Percentiles rank a stretch among this genome's conserved stretches.
phyloP scores from a whole-genome alignment of 768 basidiomycete species.

The Amanita phalloides region DNA sequence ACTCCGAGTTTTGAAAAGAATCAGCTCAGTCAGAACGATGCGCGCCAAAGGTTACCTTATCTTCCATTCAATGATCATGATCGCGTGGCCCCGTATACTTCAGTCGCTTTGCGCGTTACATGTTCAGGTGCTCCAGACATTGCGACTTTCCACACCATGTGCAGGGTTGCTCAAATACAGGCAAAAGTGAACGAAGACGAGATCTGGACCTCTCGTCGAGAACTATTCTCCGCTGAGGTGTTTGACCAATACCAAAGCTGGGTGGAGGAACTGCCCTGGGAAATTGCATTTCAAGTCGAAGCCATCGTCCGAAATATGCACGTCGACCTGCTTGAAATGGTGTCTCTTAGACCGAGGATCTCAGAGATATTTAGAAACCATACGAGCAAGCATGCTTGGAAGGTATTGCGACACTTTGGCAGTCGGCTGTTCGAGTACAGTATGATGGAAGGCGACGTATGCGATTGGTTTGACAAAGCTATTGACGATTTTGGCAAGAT shows the following conservation, averaged over 20 bases:
- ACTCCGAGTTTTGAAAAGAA: slow-evolving; percentile 28
- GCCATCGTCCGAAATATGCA: slow-evolving; percentile 25
- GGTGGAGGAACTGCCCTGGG: slow-evolving; percentile 30
- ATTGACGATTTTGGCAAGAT: slow-evolving; percentile 16
- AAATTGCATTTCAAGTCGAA: slow-evolving; percentile 53
- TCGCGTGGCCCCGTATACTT: slow-evolving; percentile 38
- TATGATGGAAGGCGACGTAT: slow-evolving; percentile 16
- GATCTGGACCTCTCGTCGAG: slow-evolving; percentile 27
- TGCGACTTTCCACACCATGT: slow-evolving; percentile 25
- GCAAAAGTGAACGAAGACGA: slow-evolving; percentile 20
- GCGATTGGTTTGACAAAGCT: slow-evolving; percentile 19
- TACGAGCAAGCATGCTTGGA: slow-evolving; percentile 24
- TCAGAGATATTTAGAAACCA: slow-evolving; percentile 15
- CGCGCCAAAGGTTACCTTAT: slow-evolving; percentile 24
- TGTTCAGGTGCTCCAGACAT: slow-evolving; percentile 25
- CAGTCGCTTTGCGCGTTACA: slow-evolving; percentile 40
- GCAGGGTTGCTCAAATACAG: slow-evolving; percentile 26
- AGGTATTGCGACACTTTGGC: slow-evolving; percentile 23
- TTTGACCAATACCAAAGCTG: slow-evolving; percentile 21
- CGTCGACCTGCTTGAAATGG: slow-evolving; percentile 43
- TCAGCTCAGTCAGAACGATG: slow-evolving; percentile 12
- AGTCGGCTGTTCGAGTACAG: slow-evolving; percentile 15
- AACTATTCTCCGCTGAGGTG: slow-evolving; percentile 30
- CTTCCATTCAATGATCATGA: slow-evolving; percentile 31
- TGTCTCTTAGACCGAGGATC: slow-evolving; percentile 27